phyloP scores from a whole-genome alignment of 2,329 filamentous ascomycete species.

The Clonostachys rhizophaga region DNA sequence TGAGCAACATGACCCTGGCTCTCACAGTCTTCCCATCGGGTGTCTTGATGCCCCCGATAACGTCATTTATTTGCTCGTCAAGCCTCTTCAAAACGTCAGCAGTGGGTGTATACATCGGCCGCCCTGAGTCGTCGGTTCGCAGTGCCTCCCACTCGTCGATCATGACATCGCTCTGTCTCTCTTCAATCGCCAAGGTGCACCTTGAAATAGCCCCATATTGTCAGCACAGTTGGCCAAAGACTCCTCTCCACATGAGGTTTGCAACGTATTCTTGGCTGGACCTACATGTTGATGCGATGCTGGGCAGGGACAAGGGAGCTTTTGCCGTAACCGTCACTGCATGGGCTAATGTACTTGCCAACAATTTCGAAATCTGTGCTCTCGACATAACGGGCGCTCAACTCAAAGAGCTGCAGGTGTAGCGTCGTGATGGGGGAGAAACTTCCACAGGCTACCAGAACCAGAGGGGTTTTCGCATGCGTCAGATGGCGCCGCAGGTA shows the following conservation, averaged over 20 bases:
- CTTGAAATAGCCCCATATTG: not conserved
- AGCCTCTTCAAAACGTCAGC: conserved; percentile 84
- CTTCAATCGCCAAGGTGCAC: conserved; percentile 23
- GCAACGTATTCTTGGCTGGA: not conserved
- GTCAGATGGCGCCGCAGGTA: conserved; percentile 49
- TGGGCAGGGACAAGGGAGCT: conserved; percentile 33
- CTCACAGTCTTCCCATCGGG: conserved; percentile 57
- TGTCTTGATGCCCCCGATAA: conserved; percentile 65
- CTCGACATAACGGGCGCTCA: conserved; percentile 72
- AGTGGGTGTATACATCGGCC: conserved; percentile 78
- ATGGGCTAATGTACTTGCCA: conserved; percentile 58
- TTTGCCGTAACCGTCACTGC: conserved; percentile 25
- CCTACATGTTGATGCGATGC: conserved; percentile 52
- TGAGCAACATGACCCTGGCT: conserved; percentile 71
- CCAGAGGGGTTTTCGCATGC: conserved; percentile 56
- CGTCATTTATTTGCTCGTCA: conserved; percentile 75
- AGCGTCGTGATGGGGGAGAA: conserved; percentile 73
- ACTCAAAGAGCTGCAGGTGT: conserved; percentile 79
- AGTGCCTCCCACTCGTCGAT: conserved; percentile 77
- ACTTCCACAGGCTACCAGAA: conserved; percentile 61
- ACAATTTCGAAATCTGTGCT: conserved; percentile 71
- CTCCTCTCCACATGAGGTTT: no score
- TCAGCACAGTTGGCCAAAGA: no score
- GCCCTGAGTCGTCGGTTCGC: conserved; percentile 27
- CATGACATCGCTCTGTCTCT: conserved; percentile 72